A percentile compares a stretch with the other conserved stretches of the same genome.
phyloP scores from a whole-genome alignment of 1,284 basidiomycete species.

The Clitocybe nebularis region DNA sequence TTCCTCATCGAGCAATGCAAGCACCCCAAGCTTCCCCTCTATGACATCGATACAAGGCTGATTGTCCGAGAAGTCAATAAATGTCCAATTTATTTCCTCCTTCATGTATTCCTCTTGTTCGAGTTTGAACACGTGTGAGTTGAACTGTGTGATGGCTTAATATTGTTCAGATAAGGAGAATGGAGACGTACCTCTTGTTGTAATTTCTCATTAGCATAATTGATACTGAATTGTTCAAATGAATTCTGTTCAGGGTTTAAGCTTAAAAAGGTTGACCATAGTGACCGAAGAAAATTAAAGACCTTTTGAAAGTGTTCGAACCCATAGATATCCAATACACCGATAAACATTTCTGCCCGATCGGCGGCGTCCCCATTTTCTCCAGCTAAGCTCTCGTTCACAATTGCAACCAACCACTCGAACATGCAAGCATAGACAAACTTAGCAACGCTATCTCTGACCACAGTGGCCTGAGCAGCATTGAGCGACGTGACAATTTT shows the following conservation, averaged over 20 bases:
- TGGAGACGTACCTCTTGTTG: slow-evolving; percentile 84
- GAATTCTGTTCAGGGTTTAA: slow-evolving; percentile 71
- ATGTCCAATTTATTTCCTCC: slow-evolving; percentile 99
- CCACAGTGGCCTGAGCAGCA: slow-evolving; percentile 89
- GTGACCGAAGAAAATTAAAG: not conserved
- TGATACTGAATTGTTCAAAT: slow-evolving; percentile 99
- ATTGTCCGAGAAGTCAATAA: slow-evolving; percentile 99
- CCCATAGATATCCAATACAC: slow-evolving; percentile 95
- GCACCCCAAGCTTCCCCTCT: slow-evolving; percentile 94
- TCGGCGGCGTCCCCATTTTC: slow-evolving; percentile 84
- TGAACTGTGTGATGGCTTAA: no score
- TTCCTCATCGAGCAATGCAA: slow-evolving; percentile 96
- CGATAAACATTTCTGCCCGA: slow-evolving; percentile 95
- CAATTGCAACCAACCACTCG: slow-evolving; percentile 96
- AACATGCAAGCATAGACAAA: slow-evolving; percentile 99
- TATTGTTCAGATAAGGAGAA: slow-evolving; percentile 14
- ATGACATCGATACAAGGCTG: slow-evolving; percentile 99
- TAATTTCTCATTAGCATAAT: slow-evolving; percentile 98
- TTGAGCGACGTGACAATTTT: slow-evolving; percentile 91
- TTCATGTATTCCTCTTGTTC: slow-evolving; percentile 99
- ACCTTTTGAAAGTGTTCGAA: slow-evolving; percentile 97
- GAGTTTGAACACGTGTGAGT: slow-evolving; percentile 98
- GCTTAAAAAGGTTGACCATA: slow-evolving; percentile 8
- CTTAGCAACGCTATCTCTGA: slow-evolving; percentile 95
- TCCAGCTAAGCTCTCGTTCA: slow-evolving; percentile 94